Evolutionary conservation across 2,329 filamentous ascomycete genomes (phyloP), one percentile per base, ranked within the genome.

Genomic region (Metarhizium humberi): DNA sequence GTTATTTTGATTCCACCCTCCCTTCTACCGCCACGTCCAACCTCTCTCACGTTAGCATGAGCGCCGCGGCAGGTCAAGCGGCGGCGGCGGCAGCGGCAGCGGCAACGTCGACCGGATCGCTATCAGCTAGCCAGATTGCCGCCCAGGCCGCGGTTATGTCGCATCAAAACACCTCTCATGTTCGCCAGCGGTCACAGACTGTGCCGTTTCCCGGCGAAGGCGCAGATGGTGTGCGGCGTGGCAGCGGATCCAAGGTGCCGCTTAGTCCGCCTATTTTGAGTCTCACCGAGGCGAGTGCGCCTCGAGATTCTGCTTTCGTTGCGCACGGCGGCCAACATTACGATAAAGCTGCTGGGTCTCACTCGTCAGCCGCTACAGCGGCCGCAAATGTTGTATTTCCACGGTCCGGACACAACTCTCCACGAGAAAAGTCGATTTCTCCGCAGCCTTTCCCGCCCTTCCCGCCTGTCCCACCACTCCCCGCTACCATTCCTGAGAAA

Each of bases 91-190:
- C 64, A 14, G 63, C 64, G 46, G 67, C 64, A 47, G 60, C 69
- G 13, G 68, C 56, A 1, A 45, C 58, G 13, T 55, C 58, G 29
- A 54, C 36, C 48, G 30, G 47, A 34, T 51, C 55, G 30, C 70
- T 82, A 58, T 78, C 78, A 2, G 83, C 87, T n/a, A 90, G 87
- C 69, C 86, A 90, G 68, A 90, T 91, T 60, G 88, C 88, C 43
- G 88, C 88, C 18, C 88, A 91, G 70, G 84, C 88, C 10, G 88
- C 88, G 55, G 84, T 87, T 64, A 84, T 89, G 73, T 81, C 81
- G 38, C 80, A 85, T 63, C 77, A 81, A 64, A 74, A 75, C 47
- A 67, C 63, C 61, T 67, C 70, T 49, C 78, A 80, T 62, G 75
- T 69, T 56, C 77, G 88, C 20, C 87, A 90, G 67, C 81, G 88